Evolutionary conservation across 768 basidiomycete genomes (phyloP).

Genomic region (Tricholoma sp.): DNA sequence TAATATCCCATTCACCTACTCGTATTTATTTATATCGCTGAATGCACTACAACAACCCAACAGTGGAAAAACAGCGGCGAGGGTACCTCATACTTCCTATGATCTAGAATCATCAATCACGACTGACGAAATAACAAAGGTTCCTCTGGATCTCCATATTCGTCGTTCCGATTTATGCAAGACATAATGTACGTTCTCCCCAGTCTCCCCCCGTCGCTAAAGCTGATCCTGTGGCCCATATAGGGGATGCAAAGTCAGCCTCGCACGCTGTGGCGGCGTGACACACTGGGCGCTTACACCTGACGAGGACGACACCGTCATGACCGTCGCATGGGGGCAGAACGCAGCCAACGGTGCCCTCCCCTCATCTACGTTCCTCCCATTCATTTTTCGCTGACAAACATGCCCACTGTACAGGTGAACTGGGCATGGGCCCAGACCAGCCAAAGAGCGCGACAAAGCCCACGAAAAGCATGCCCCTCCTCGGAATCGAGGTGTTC

Average conservation of each 20-base stretch:
- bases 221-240: neutral
- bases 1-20: slow-evolving; percentile 17
- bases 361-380: neutral
- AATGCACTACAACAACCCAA: slow-evolving; percentile 10
- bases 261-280: slow-evolving; percentile 77
- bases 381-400: too few relatives aligned
- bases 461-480: slow-evolving; percentile 62
- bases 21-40: neutral
- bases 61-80: slow-evolving; percentile 96
- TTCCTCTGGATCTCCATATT: slow-evolving; percentile 86
- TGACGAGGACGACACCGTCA: slow-evolving; percentile 68
- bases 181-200: slow-evolving; percentile 65
- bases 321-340: slow-evolving; percentile 86
- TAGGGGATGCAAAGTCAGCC: slow-evolving; percentile 75
- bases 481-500: slow-evolving; percentile 77
- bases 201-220: neutral
- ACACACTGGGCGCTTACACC: slow-evolving; percentile 80
- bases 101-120: neutral
- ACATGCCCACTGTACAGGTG: slow-evolving; percentile 36
- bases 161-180: slow-evolving; percentile 80
- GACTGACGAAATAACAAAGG: slow-evolving; percentile 32
- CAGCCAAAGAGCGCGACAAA: slow-evolving; percentile 87
- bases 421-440: slow-evolving; percentile 76
- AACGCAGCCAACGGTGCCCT: slow-evolving; percentile 74
- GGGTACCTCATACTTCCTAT: slow-evolving; percentile 37